phyloP scores from a whole-genome alignment of 805 yeast genomes.

The Hanseniaspora clermontiae region DNA sequence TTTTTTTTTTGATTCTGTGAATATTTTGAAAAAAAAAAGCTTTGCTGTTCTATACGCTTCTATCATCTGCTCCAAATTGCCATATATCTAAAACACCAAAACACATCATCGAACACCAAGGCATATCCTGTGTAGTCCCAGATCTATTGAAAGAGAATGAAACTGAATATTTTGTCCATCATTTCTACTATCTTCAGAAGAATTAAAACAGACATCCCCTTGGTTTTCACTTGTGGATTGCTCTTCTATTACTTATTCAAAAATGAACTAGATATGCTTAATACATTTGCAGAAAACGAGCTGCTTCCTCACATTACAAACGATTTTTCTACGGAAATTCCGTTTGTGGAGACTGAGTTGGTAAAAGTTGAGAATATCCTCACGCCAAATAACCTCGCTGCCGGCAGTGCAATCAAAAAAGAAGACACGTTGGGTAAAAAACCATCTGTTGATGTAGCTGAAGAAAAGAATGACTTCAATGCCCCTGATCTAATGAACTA shows the following conservation, averaged over 20 bases:
- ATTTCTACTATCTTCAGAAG: slow-evolving; percentile 13
- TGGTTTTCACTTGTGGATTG: slow-evolving; percentile 23
- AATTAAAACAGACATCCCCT: slow-evolving; percentile 22
- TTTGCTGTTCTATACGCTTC: not conserved
- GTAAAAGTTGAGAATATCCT: not conserved
- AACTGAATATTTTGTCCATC: not conserved
- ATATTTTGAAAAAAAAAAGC: too few relatives aligned
- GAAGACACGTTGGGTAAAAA: not conserved
- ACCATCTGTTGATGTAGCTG: not conserved
- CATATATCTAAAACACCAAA: too few relatives aligned
- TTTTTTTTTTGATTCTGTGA: too few relatives aligned
- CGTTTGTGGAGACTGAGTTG: not conserved
- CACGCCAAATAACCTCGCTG: not conserved
- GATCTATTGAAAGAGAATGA: not conserved
- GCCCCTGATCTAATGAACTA: slow-evolving; percentile 18
- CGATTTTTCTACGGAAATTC: not conserved
- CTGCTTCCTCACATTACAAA: slow-evolving; percentile 24
- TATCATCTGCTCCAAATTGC: not conserved
- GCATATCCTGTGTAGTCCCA: not conserved
- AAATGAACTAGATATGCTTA: slow-evolving; percentile 27
- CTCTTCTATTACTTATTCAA: slow-evolving; percentile 28
- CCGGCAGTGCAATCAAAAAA: not conserved
- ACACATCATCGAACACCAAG: not conserved
- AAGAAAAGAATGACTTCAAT: not conserved
- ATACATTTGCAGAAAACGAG: slow-evolving; percentile 28